Base-by-base conservation (phyloP, 2,329 filamentous ascomycete species). In the Teratosphaeria gauchensis region DNA sequence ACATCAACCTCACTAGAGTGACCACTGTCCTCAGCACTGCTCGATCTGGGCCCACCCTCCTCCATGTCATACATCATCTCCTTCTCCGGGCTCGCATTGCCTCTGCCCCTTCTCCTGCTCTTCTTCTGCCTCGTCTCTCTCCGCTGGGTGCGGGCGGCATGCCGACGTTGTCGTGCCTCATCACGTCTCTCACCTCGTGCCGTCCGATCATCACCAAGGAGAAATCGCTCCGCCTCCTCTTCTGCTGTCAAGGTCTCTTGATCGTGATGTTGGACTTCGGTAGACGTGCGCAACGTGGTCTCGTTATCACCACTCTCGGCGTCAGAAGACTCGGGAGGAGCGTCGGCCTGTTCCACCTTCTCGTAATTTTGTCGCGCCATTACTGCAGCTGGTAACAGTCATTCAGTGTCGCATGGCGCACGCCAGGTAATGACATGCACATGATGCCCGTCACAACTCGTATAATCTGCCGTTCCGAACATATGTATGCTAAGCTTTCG, bases 51-150 rank as follows among this genome's bases (percentile, higher is more conserved):
- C 84, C 76, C 66, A 86, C 90, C 90, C 70, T 91, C 87, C 73
- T 96, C 92, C 87, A 92, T 90, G 75, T 94, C 89, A 72, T 90
- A 92, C 86, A 95, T 89, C 68, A 95, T 77, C 72, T 86, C 83
- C 42, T 87, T 86, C 64, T 89, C 51, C 51, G 52, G 56, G 8
- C 21, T 28, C 6, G 33, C 84, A 69, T 90, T 88, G 58, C 85
- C 85, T 61, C 76, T 65, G 79, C 71, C 63, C 74, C 77, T 62
- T 80, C 79, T 31, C 5, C 52, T 32, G 9, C 74, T 60, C 60
- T 68, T 63, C 51, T 62, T 60, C 61, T 64, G 68, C 61, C 69
- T 56, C 59, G 53, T 66, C 64, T 60, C 62, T 56, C 59, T 30
- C 56, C 59, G 51, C 57, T 64, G 58, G 56, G 55, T 63, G 56